Percentiles rank a stretch among this genome's conserved stretches.
Evolutionary conservation across 1,284 basidiomycete species (phyloP).

Genomic region (Cystobasidiaceae sp.): DNA sequence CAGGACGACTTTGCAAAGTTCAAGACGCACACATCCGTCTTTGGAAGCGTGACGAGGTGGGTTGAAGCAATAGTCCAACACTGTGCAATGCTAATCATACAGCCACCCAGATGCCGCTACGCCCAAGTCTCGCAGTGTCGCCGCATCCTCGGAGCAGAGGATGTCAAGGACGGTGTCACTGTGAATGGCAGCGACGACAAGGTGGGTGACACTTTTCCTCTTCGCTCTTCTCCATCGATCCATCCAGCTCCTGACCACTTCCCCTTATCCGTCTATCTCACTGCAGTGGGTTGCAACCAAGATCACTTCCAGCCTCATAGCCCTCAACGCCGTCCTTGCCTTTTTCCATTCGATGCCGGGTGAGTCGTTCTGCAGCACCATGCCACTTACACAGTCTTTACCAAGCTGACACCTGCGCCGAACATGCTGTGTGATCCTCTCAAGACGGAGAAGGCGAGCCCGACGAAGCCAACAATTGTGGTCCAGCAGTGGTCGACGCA

Average conservation of each 20-base stretch:
- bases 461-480: conserved; percentile 94
- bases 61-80: too few relatives aligned
- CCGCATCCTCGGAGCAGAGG: conserved; percentile 49
- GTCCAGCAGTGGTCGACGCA: conserved; percentile 45
- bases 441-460: conserved; percentile 54
- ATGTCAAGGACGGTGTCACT: conserved; percentile 38
- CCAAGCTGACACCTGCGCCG: too few relatives aligned
- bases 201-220: conserved; percentile 1
- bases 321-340: conserved; percentile 75
- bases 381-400: not conserved
- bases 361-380: conserved; percentile 36
- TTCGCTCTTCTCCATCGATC: too few relatives aligned
- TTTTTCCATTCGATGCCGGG: conserved; percentile 83
- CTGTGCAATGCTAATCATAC: too few relatives aligned
- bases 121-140: conserved; percentile 50
- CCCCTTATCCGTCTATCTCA: not conserved
- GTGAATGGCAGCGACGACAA: conserved; percentile 32
- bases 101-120: conserved; percentile 50
- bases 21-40: conserved; percentile 10
- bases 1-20: conserved; percentile 31
- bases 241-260: too few relatives aligned
- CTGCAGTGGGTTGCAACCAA: conserved; percentile 77
- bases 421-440: too few relatives aligned
- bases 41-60: conserved; percentile 33
- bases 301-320: conserved; percentile 90